Conservation (phyloP, 768 basidiomycete genomes). For the Tylopilus subfusipes region DNA sequence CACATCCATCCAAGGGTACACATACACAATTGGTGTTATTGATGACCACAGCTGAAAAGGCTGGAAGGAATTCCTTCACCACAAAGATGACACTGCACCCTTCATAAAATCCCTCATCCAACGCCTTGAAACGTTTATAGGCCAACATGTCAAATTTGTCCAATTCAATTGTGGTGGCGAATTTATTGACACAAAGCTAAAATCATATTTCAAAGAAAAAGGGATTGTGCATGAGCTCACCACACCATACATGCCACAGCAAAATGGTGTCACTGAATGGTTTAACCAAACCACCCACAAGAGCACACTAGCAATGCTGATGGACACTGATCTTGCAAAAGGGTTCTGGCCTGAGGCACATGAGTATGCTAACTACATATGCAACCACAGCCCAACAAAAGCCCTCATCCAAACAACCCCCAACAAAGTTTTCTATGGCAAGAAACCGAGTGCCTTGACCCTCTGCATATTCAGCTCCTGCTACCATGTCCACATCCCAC, state of each 20-base stretch:
- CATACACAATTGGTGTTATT: too few species aligned
- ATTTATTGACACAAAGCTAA: too few species aligned
- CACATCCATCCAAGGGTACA: too few species aligned
- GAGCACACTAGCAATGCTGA: slow-evolving; percentile 21
- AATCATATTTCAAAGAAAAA: not conserved
- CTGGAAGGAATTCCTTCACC: slow-evolving; percentile 9
- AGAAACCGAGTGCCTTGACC: slow-evolving; percentile 15
- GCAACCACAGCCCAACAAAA: too few species aligned
- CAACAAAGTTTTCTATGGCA: too few species aligned
- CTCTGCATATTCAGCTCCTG: slow-evolving; percentile 22
- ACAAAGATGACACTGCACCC: not conserved
- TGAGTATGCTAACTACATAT: slow-evolving; percentile 3
- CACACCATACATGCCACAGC: not conserved
- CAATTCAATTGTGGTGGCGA: too few species aligned
- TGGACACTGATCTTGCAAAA: slow-evolving; percentile 15
- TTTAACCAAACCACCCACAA: slow-evolving; percentile 25
- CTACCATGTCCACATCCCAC: slow-evolving; percentile 6
- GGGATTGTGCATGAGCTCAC: not conserved
- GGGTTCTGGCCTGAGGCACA: slow-evolving; percentile 22
- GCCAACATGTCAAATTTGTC: too few species aligned
- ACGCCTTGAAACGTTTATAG: not conserved
- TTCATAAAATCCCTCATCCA: slow-evolving; percentile 2
- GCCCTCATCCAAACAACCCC: too few species aligned
- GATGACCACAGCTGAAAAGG: too few species aligned
- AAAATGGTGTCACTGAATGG: slow-evolving; percentile 7